Evolutionary conservation across 306 rosid genomes (phyloP), one percentile per base, ranked within the genome.

Genomic region (Rosa multiflora): DNA sequence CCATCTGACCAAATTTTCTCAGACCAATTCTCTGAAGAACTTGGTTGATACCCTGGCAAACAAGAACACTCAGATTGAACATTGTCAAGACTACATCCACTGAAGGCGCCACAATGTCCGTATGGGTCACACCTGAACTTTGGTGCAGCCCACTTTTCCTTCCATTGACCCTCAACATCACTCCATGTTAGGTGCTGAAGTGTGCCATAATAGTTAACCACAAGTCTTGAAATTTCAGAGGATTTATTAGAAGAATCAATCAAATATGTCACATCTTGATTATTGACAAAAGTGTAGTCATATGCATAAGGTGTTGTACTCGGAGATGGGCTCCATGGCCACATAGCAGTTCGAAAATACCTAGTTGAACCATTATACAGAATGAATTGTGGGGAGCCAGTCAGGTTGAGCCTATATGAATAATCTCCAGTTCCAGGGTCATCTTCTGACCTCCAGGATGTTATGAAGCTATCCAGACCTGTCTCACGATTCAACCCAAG

Each of bases 31-130:
- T 1, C 66, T 1, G 78, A 47, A 2, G 58, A 67, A 49, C 58
- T 76, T 6, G 93, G 94, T 66, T 88, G 83, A 73, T 81, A 88
- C 7, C 97, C 94, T 0, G 87, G 91, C 1, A 89, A 13, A 42
- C 97, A 91, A 10, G 76, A 20, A 64, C 97, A 91, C 66, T 17
- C 72, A 20, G 72, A 82, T 2, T 68, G 81, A 5, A 63, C 9
- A 67, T 80, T 73, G 6, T 78, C 69, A 4, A 88, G 82, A 62
- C 79, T 64, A 42, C 92, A 91, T 9, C 83, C 81, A 51, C 88
- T 55, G 47, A 85, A 85, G 1, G 78, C 8, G 26, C 97, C 86
- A 7, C 93, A 89, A 0, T 74, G 68, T 67, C 77, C 83, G 61
- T 85, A 89, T 37, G 3, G 53, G 68, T 86, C 93, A 47, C 93